A percentile compares a stretch with the other conserved stretches of the same genome.
Conservation (phyloP, 208 protist genomes). For the Acanthamoeba healyi region DNA sequence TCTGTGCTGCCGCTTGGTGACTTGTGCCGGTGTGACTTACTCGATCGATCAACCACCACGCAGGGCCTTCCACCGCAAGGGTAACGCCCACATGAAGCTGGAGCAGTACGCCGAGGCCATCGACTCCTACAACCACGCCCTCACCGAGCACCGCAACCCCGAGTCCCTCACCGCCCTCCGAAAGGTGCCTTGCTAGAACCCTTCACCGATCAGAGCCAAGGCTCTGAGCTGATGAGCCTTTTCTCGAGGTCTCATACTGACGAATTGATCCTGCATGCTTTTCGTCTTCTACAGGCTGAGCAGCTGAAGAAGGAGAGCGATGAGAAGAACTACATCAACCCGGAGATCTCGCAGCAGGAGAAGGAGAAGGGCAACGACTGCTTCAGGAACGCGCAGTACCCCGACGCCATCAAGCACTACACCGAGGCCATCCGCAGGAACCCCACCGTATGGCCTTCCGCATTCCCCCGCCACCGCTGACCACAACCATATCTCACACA, state of each 20-base stretch:
- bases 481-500: neutral
- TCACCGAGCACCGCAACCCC: slow-evolving; percentile 95
- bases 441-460: slow-evolving; percentile 82
- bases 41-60: neutral
- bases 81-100: slow-evolving; percentile 94
- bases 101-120: slow-evolving; percentile 97
- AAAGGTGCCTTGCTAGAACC: too few relatives aligned
- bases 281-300: slow-evolving; percentile 68
- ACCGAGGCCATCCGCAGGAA: slow-evolving; percentile 93
- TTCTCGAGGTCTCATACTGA: too few relatives aligned
- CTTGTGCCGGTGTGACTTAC: neutral
- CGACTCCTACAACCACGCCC: slow-evolving; percentile 91
- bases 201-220: too few relatives aligned
- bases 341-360: slow-evolving; percentile 93
- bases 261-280: too few relatives aligned
- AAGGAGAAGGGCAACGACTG: slow-evolving; percentile 96
- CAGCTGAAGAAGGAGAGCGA: slow-evolving; percentile 81
- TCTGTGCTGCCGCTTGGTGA: slow-evolving; percentile 42
- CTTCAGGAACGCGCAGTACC: slow-evolving; percentile 96
- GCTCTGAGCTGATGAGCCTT: too few relatives aligned
- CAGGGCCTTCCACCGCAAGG: slow-evolving; percentile 94
- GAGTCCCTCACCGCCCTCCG: slow-evolving; percentile 88
- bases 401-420: slow-evolving; percentile 91
- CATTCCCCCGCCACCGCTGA: neutral
- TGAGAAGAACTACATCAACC: slow-evolving; percentile 94